Evolutionary conservation across 2,329 filamentous ascomycete species (phyloP).

Genomic region (Stylonectria norvegica): DNA sequence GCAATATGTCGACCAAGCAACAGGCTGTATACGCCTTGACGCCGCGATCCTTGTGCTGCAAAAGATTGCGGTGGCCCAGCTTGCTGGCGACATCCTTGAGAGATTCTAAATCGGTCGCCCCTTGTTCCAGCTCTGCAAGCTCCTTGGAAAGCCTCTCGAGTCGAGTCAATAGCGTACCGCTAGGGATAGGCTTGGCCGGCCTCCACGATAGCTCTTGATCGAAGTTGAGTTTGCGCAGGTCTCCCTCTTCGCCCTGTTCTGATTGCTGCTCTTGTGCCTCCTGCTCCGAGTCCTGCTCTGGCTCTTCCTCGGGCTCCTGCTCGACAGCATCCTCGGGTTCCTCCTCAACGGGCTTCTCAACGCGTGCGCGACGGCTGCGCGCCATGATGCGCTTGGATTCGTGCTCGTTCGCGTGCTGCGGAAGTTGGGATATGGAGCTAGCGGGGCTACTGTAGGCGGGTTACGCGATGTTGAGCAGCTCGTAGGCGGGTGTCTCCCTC

Average conservation of each 20-base stretch:
- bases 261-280: slow-evolving; percentile 11
- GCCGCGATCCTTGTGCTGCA: slow-evolving; percentile 89
- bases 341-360: slow-evolving; percentile 29
- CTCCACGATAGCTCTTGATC: slow-evolving; percentile 86
- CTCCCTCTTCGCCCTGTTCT: slow-evolving; percentile 25
- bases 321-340: slow-evolving; percentile 24
- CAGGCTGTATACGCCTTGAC: slow-evolving; percentile 85
- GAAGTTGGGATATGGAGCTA: background rate
- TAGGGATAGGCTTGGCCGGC: slow-evolving; percentile 83
- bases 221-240: slow-evolving; percentile 59
- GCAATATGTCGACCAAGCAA: slow-evolving; percentile 89
- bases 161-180: slow-evolving; percentile 75
- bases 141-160: slow-evolving; percentile 80
- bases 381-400: slow-evolving; percentile 32
- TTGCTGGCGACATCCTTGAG: slow-evolving; percentile 80
- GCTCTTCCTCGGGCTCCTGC: slow-evolving; percentile 10
- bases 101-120: slow-evolving; percentile 79
- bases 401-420: background rate
- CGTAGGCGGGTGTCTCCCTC: slow-evolving; percentile 13
- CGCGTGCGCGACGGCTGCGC: slow-evolving; percentile 36
- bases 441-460: background rate
- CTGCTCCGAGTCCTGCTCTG: slow-evolving; percentile 13
- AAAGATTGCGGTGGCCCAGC: slow-evolving; percentile 73
- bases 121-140: slow-evolving; percentile 81
- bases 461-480: slow-evolving; percentile 7